Evolutionary conservation across 73 alveolate genomes (phyloP).

Genomic region (Paramecium octaurelia): DNA sequence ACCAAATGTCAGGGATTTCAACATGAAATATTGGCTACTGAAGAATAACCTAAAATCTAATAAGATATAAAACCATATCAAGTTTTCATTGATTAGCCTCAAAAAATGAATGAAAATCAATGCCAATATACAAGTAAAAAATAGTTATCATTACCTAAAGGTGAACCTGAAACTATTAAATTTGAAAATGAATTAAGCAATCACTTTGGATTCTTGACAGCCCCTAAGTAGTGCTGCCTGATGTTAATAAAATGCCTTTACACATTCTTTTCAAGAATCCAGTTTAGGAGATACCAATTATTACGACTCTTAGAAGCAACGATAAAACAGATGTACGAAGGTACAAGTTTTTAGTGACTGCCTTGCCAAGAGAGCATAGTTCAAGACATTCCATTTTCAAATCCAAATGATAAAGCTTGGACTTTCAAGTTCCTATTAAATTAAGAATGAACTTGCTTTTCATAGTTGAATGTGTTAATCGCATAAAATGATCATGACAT

Average conservation of each 20-base stretch:
- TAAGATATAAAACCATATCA: not conserved
- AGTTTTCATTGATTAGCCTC: constrained; percentile 48
- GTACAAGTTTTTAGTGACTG: constrained; percentile 88
- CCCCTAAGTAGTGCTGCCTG: constrained; percentile 14
- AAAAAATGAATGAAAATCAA: constrained; percentile 37
- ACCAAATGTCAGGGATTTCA: constrained; percentile 95
- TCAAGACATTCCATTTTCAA: constrained; percentile 95
- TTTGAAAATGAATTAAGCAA: constrained; percentile 37
- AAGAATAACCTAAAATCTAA: constrained; percentile 84
- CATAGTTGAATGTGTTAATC: not conserved
- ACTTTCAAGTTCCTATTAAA: constrained; percentile 84
- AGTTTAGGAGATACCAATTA: constrained; percentile 31
- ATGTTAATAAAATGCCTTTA: constrained; percentile 48
- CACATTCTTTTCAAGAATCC: constrained; percentile 42
- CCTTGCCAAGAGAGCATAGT: constrained; percentile 93
- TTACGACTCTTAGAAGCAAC: constrained; percentile 18
- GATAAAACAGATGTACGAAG: constrained; percentile 93
- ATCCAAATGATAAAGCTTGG: constrained; percentile 95
- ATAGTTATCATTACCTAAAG: constrained; percentile 2
- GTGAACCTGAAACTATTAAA: constrained; percentile 30
- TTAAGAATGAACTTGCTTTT: constrained; percentile 58
- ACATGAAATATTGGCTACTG: constrained; percentile 92
- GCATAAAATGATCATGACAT: constrained; percentile 50
- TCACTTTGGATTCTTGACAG: constrained; percentile 12
- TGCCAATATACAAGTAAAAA: not conserved